phyloP scores from a whole-genome alignment of 148 eudicot species.

The Fagopyrum esculentum region DNA sequence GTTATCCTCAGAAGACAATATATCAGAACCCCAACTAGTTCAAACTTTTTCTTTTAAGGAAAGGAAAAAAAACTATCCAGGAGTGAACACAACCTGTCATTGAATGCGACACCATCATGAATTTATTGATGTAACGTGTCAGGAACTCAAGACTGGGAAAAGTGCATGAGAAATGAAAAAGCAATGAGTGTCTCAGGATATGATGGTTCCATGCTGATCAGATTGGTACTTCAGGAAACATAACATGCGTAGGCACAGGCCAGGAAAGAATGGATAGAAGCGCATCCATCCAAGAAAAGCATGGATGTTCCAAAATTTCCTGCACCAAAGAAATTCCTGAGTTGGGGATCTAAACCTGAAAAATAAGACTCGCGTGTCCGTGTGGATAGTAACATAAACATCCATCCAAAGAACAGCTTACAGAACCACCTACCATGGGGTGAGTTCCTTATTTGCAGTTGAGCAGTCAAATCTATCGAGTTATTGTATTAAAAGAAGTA shows the following conservation, averaged over 20 bases:
- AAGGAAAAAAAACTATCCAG: conserved; percentile 26
- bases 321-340: conserved; percentile 78
- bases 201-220: conserved; percentile 64
- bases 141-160: conserved; percentile 59
- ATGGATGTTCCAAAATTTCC: conserved; percentile 56
- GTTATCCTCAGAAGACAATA: conserved; percentile 15
- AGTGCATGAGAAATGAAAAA: conserved; percentile 68
- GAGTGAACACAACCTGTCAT: conserved; percentile 69
- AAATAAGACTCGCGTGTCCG: conserved; percentile 24
- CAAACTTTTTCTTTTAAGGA: conserved; percentile 18
- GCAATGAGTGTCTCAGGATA: conserved; percentile 54
- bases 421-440: neutral
- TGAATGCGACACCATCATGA: conserved; percentile 54
- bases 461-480: neutral
- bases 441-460: conserved; percentile 8
- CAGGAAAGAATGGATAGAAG: conserved; percentile 46
- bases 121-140: conserved; percentile 58
- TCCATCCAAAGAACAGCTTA: conserved; percentile 18
- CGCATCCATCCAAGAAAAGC: conserved; percentile 62
- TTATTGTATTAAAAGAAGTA: neutral
- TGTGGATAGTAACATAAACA: conserved; percentile 32
- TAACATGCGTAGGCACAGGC: conserved; percentile 49
- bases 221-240: conserved; percentile 55
- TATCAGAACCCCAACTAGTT: conserved; percentile 19
- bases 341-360: conserved; percentile 40